Evolutionary conservation across 2,329 filamentous ascomycete species (phyloP).

Genomic region (Ophiosphaerella korrae): DNA sequence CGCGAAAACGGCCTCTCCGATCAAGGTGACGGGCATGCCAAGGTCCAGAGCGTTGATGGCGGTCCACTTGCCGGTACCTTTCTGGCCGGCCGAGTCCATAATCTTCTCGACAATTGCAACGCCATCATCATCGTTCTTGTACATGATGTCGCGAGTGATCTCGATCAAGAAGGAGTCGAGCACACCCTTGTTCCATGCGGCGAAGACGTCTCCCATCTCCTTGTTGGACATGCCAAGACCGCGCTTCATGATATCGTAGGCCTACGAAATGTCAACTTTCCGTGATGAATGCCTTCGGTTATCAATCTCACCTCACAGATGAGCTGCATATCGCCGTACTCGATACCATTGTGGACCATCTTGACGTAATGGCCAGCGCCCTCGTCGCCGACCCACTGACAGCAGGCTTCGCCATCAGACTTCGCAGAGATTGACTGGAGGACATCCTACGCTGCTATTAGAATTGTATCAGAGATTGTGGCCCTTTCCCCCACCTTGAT

Average conservation of each 20-base stretch:
- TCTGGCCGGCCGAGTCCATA: constrained; percentile 96
- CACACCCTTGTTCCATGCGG: constrained; percentile 98
- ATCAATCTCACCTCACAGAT: constrained; percentile 82
- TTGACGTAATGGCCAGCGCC: constrained; percentile 99
- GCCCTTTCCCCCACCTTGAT: constrained; percentile 67
- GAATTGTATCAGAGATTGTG: constrained; percentile 1
- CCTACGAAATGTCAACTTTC: constrained; percentile 58
- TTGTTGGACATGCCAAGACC: constrained; percentile 86
- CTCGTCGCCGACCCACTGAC: constrained; percentile 99
- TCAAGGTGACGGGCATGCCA: constrained; percentile 97
- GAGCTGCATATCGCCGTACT: constrained; percentile 99
- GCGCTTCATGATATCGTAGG: constrained; percentile 99
- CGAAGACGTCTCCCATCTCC: constrained; percentile 94
- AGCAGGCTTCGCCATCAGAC: constrained; percentile 96
- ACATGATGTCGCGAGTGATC: constrained; percentile 98
- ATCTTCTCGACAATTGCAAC: constrained; percentile 96
- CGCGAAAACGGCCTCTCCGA: constrained; percentile 94
- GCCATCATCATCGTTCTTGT: constrained; percentile 95
- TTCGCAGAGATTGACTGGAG: constrained; percentile 98
- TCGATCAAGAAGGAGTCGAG: constrained; percentile 98
- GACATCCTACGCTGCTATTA: constrained; percentile 66
- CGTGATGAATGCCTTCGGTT: background rate
- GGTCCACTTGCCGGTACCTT: constrained; percentile 99
- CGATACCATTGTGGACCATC: constrained; percentile 99
- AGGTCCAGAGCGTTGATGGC: constrained; percentile 98